Percentiles rank a stretch among this genome's conserved stretches.
Evolutionary conservation across 2,329 filamentous ascomycete genomes (phyloP).

Genomic region (Orbilia brochopaga): DNA sequence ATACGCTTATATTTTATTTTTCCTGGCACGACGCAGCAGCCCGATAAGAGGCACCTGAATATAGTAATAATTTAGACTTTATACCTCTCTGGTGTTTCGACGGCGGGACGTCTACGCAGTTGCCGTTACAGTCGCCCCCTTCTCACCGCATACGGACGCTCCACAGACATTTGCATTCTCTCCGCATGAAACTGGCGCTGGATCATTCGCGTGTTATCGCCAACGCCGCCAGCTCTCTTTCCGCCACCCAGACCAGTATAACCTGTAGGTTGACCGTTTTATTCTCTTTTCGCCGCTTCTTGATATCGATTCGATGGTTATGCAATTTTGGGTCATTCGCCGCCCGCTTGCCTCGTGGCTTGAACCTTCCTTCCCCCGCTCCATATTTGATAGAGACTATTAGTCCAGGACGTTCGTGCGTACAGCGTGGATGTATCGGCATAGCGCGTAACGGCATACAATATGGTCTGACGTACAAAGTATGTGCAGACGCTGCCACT

Average conservation of each 20-base stretch:
- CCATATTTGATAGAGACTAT: too few relatives aligned
- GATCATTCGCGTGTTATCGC: slow-evolving; percentile 26
- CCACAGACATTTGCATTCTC: background rate
- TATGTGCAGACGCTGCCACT: slow-evolving; percentile 11
- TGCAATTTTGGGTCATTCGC: slow-evolving; percentile 5
- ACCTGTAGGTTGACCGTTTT: slow-evolving; percentile 38
- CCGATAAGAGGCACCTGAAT: background rate
- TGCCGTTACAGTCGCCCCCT: background rate
- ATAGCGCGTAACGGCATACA: too few relatives aligned
- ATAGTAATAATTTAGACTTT: background rate
- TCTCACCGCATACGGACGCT: background rate
- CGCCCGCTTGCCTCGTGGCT: slow-evolving; percentile 2
- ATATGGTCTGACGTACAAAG: too few relatives aligned
- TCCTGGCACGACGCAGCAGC: background rate
- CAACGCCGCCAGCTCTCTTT: slow-evolving; percentile 17
- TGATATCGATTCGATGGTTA: background rate
- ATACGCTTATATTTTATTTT: too few relatives aligned
- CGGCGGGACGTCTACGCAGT: too few relatives aligned
- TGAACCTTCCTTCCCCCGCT: slow-evolving; percentile 6
- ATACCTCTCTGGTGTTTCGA: background rate
- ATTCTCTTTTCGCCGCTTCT: slow-evolving; percentile 12
- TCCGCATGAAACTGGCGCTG: slow-evolving; percentile 45
- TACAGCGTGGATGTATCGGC: too few relatives aligned
- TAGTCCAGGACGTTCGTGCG: too few relatives aligned
- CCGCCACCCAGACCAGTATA: slow-evolving; percentile 19